These are phyloP conservation scores for Isoetes engelmannii DNA, from an alignment of 83 land plant species.

Conservation along the genomic window DNA sequence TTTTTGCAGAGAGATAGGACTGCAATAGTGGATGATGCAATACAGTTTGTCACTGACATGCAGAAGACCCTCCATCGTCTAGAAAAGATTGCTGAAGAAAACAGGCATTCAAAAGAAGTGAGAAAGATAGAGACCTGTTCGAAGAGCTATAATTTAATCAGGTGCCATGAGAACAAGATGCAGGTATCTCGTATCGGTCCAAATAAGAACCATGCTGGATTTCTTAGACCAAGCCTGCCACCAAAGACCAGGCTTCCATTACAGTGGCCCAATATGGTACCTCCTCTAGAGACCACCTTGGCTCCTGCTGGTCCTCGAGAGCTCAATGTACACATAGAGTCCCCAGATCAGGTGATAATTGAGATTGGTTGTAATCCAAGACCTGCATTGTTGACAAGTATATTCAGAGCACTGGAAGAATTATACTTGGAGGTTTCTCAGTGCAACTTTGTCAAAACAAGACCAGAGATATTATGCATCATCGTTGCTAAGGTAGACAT, in stretches of 20 bases:
- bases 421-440: constrained; percentile 14
- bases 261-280: not conserved
- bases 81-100: no score
- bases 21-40: constrained; percentile 12
- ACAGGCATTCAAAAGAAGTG: no score
- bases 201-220: not conserved
- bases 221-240: not conserved
- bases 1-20: constrained; percentile 11
- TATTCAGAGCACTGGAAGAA: constrained; percentile 14
- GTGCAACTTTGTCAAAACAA: constrained; percentile 9
- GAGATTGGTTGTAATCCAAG: constrained; percentile 18
- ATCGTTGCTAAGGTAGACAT: constrained; percentile 13
- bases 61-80: no score
- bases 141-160: no score
- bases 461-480: constrained; percentile 11
- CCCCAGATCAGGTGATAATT: constrained; percentile 6
- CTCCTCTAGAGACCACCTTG: not conserved
- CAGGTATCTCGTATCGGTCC: not conserved
- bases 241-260: not conserved
- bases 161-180: no score
- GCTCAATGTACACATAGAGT: constrained; percentile 2
- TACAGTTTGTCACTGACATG: constrained; percentile 9
- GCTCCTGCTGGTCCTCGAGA: constrained; percentile 1
- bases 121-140: no score
- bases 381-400: constrained; percentile 8